Conservation (phyloP, 768 basidiomycete species). For the Hemileccinum impolitum region DNA sequence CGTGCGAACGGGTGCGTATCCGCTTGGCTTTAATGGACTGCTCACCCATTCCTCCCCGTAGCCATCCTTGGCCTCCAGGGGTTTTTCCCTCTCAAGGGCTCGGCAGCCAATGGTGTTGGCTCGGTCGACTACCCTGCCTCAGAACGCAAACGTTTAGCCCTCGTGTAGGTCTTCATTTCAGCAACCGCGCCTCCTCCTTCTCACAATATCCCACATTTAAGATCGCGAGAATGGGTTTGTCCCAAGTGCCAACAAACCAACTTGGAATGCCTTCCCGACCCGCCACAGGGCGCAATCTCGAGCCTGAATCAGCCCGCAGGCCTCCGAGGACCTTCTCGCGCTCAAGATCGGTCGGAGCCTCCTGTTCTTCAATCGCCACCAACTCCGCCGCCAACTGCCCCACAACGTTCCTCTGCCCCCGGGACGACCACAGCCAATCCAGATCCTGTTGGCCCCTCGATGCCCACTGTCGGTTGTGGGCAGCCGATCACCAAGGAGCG, state of each 20-base stretch:
- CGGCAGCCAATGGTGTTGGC: slow-evolving; percentile 83
- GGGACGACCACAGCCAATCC: slow-evolving; percentile 13
- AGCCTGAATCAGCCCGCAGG: slow-evolving; percentile 14
- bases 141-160: slow-evolving; percentile 77
- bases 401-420: slow-evolving; percentile 16
- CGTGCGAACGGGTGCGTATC: slow-evolving; percentile 75
- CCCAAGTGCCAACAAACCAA: slow-evolving; percentile 70
- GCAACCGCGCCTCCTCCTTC: slow-evolving; percentile 3
- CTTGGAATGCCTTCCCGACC: slow-evolving; percentile 69
- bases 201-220: slow-evolving; percentile 29
- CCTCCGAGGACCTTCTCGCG: slow-evolving; percentile 24
- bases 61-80: slow-evolving; percentile 88
- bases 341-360: slow-evolving; percentile 11
- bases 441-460: slow-evolving; percentile 17
- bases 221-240: slow-evolving; percentile 80
- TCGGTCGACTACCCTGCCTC: slow-evolving; percentile 73
- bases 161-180: slow-evolving; percentile 49
- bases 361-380: slow-evolving; percentile 16
- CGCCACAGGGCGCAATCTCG: slow-evolving; percentile 24
- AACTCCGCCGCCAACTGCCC: slow-evolving; percentile 14
- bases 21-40: slow-evolving; percentile 10
- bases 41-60: slow-evolving; percentile 28
- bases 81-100: slow-evolving; percentile 86
- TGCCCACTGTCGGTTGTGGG: slow-evolving; percentile 10
- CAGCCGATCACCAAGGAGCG: slow-evolving; percentile 8